Evolutionary conservation across 2,329 filamentous ascomycete species (phyloP).

Genomic region (Pseudogymnoascus sp.): DNA sequence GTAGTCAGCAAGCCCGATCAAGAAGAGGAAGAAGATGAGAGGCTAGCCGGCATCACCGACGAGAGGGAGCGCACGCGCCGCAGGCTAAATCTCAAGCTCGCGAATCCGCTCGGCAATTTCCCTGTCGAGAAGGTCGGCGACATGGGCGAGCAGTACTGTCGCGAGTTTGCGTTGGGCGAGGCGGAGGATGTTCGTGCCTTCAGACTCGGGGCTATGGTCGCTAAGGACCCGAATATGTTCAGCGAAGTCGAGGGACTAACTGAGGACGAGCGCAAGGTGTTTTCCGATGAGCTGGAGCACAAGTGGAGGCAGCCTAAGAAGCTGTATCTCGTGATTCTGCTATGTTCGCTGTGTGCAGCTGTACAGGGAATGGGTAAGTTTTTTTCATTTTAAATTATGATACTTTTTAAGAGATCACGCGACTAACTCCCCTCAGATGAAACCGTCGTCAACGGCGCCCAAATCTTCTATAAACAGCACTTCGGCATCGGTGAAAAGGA

Average conservation of each 20-base stretch:
- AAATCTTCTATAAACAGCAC: slow-evolving; percentile 54
- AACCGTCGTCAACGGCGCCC: slow-evolving; percentile 62
- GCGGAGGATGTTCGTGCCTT: slow-evolving; percentile 53
- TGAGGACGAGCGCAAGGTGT: slow-evolving; percentile 47
- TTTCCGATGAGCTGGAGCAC: slow-evolving; percentile 55
- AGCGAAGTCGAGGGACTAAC: slow-evolving; percentile 46
- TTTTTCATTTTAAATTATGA: not conserved
- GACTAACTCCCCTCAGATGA: slow-evolving; percentile 40
- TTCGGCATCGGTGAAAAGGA: slow-evolving; percentile 52
- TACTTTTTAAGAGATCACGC: slow-evolving; percentile 17
- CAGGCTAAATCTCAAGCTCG: slow-evolving; percentile 42
- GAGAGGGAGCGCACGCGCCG: slow-evolving; percentile 26
- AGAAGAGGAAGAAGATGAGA: not conserved
- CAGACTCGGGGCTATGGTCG: slow-evolving; percentile 51
- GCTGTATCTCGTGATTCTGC: slow-evolving; percentile 58
- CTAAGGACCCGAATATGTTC: slow-evolving; percentile 39
- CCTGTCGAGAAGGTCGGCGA: slow-evolving; percentile 43
- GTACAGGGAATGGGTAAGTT: slow-evolving; percentile 59
- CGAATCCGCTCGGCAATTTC: slow-evolving; percentile 45
- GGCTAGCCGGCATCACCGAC: not conserved
- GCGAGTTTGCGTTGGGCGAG: slow-evolving; percentile 45
- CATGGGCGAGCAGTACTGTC: slow-evolving; percentile 52
- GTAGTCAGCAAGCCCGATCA: not conserved
- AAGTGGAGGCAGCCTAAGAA: slow-evolving; percentile 62
- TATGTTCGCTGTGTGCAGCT: slow-evolving; percentile 61